Evolutionary conservation across 495 filamentous ascomycete species (phyloP), one percentile per base, ranked within the genome.

Genomic region (Talaromyces liani): DNA sequence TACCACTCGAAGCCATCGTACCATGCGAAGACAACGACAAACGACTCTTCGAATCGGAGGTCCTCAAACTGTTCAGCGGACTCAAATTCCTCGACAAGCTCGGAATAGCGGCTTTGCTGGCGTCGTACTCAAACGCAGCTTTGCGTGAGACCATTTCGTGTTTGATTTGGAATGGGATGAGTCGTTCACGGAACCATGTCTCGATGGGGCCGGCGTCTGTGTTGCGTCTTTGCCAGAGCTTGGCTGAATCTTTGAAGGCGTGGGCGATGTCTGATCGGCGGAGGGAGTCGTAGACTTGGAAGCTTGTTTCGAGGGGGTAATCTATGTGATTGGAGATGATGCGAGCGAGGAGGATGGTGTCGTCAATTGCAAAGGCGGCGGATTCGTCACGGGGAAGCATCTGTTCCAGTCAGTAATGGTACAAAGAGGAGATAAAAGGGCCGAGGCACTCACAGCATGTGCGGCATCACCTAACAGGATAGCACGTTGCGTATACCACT

Each of bases 321-420:
- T 71, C 67, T 6, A 73, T 69, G 57, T 77, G 69, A 36, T 66
- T 69, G 34, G 67, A 69, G 8, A 87, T 65, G 36, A 82, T 74
- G 10, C 80, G 80, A 12, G 81, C 76, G 65, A 87, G 79, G 9
- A 87, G 71, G 36, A 87, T 83, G 4, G 77, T 80, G 70, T 87
- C 85, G 67, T 87, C 85, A 14, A 88, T 77, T 2, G 85, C 84
- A 63, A 86, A 82, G 12, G 84, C 82, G 6, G 83, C 85, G 16
- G 78, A 81, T 70, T 88, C 84, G 51, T 85, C 84, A 24, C 84
- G 81, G 4, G 85, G 85, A 1, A 85, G 84, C 84, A 87, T 86
- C 78, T 80, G 57, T 8, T 39, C 4, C 0, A 31, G 5, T 54
- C n/a, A 24, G 45, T 29, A 6, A 24, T 16, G 6, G 6, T 24